Percentiles rank a stretch among this genome's conserved stretches.
These are phyloP conservation scores for Microthlaspi erraticum DNA, from an alignment of 345 rosid genomes.

Conservation along the genomic window DNA sequence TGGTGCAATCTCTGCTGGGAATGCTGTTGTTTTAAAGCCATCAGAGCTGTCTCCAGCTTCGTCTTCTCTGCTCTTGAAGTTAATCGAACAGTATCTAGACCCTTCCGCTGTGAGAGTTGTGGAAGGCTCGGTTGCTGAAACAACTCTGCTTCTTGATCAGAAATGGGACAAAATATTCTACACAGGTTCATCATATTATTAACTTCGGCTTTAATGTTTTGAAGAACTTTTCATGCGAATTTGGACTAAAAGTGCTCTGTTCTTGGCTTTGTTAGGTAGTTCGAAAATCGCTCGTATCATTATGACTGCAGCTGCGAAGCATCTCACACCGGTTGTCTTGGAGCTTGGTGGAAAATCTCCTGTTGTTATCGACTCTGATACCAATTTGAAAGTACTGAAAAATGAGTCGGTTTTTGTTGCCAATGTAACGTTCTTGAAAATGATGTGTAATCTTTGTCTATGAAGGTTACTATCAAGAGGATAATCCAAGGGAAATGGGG, in stretches of 20 bases:
- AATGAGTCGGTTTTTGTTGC: constrained; percentile 1
- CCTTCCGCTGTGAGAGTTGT: constrained; percentile 70
- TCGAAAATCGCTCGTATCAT: constrained; percentile 75
- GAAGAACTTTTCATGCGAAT: background rate
- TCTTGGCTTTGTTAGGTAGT: constrained; percentile 62
- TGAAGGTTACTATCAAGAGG: constrained; percentile 75
- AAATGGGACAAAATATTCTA: constrained; percentile 97
- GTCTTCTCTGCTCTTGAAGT: constrained; percentile 67
- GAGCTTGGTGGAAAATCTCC: constrained; percentile 99
- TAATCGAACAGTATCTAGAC: constrained; percentile 73
- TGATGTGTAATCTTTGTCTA: constrained; percentile 36
- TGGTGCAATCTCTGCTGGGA: constrained; percentile 97
- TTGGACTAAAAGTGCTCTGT: background rate
- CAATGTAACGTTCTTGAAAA: background rate
- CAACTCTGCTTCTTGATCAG: constrained; percentile 79
- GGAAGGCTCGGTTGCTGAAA: constrained; percentile 82
- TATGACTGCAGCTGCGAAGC: constrained; percentile 96
- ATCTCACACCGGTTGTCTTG: constrained; percentile 87
- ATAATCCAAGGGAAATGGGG: constrained; percentile 95
- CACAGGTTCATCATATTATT: constrained; percentile 69
- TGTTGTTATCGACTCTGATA: constrained; percentile 73
- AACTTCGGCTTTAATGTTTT: background rate
- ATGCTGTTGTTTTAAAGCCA: constrained; percentile 87
- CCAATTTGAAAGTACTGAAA: constrained; percentile 63
- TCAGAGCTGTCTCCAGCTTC: constrained; percentile 89